Percentiles rank a stretch among this genome's conserved stretches.
These are phyloP conservation scores for Saccharum spontaneum DNA, from an alignment of 176 grass and related monocot genomes.

Conservation along the genomic window DNA sequence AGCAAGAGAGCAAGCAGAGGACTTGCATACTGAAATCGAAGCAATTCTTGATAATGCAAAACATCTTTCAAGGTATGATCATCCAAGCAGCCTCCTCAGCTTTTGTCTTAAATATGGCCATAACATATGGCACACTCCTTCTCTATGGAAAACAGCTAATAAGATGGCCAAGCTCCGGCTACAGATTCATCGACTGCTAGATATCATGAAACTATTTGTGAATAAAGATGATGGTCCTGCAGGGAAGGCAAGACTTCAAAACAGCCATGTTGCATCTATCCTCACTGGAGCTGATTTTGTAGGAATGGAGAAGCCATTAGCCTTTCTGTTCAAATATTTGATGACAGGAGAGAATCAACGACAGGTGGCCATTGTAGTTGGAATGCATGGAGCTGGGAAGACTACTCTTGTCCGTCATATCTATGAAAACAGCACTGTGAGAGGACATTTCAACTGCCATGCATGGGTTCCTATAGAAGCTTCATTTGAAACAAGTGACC, in stretches of 20 bases:
- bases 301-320: not conserved
- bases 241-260: not conserved
- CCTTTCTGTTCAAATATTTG: not conserved
- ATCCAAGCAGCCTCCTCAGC: not conserved
- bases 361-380: not conserved
- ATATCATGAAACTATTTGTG: not conserved
- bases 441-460: slow-evolving; percentile 10
- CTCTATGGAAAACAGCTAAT: not conserved
- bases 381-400: slow-evolving; percentile 7
- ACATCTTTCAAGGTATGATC: slow-evolving; percentile 5
- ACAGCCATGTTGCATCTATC: not conserved
- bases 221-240: not conserved
- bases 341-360: not conserved
- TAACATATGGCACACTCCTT: not conserved
- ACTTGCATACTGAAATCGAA: not conserved
- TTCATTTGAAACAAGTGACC: not conserved
- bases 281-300: not conserved
- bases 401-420: slow-evolving; percentile 1
- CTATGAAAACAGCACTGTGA: not conserved
- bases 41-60: not conserved
- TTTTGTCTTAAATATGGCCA: not conserved
- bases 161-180: not conserved
- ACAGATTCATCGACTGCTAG: not conserved
- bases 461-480: not conserved
- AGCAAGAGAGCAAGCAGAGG: not conserved